Percentiles rank a stretch among this genome's conserved stretches.
phyloP scores from a whole-genome alignment of 345 rosid genomes.

The Odontarrhena argentea region DNA sequence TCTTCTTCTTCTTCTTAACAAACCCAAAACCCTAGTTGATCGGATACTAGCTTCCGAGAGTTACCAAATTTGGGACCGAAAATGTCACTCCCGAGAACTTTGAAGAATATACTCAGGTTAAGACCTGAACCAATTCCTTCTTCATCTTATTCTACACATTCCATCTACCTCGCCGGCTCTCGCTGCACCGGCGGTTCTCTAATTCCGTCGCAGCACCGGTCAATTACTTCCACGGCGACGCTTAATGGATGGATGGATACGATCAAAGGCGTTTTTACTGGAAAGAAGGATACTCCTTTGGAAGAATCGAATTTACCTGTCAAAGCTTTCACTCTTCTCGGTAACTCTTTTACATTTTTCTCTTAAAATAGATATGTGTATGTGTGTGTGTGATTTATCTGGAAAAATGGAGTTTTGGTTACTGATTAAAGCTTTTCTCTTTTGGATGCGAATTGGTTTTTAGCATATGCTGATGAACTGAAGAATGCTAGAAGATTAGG shows the following conservation, averaged over 20 bases:
- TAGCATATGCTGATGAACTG: slow-evolving; percentile 81
- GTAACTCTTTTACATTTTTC: slow-evolving; percentile 44
- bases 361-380: not conserved
- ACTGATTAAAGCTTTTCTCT: not conserved
- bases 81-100: slow-evolving; percentile 33
- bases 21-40: slow-evolving; percentile 31
- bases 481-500: slow-evolving; percentile 71
- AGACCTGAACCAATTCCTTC: slow-evolving; percentile 14
- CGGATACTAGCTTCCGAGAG: not conserved
- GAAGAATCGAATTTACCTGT: slow-evolving; percentile 44
- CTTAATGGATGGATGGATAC: slow-evolving; percentile 74
- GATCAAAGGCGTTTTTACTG: slow-evolving; percentile 82
- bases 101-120: slow-evolving; percentile 22
- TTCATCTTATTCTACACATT: slow-evolving; percentile 21
- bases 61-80: not conserved
- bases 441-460: not conserved
- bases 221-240: slow-evolving; percentile 54
- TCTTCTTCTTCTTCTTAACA: slow-evolving; percentile 20
- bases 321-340: slow-evolving; percentile 72
- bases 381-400: slow-evolving; percentile 15
- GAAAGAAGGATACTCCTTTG: slow-evolving; percentile 51
- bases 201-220: slow-evolving; percentile 51
- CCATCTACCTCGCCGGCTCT: slow-evolving; percentile 19
- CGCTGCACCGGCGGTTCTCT: slow-evolving; percentile 25
- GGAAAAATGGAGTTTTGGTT: not conserved